Conservation (phyloP, 164 flowering plant species). For the Berberis vulgaris region DNA sequence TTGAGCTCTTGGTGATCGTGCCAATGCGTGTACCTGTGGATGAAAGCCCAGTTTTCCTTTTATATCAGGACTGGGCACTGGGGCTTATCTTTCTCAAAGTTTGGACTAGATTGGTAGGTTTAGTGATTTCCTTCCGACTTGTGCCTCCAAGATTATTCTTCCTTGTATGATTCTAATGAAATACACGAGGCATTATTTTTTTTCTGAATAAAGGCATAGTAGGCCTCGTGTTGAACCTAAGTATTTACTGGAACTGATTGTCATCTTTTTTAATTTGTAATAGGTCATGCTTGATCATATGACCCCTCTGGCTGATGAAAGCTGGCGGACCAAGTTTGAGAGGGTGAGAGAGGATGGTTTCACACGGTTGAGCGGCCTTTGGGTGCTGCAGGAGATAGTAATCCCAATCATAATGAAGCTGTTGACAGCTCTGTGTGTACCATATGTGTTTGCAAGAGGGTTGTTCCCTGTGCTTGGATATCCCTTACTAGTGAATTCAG, state of each 20-base stretch:
- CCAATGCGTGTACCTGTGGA: conserved; percentile 97
- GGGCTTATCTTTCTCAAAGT: conserved; percentile 94
- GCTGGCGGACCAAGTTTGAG: conserved; percentile 87
- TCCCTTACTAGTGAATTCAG: conserved; percentile 83
- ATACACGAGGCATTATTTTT: background rate
- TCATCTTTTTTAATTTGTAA: conserved; percentile 1
- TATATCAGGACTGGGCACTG: conserved; percentile 98
- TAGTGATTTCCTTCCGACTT: conserved; percentile 5
- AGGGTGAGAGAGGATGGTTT: conserved; percentile 96
- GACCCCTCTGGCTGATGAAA: conserved; percentile 88
- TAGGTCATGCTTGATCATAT: conserved; percentile 96
- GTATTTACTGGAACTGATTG: background rate
- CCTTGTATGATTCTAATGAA: background rate
- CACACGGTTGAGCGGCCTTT: conserved; percentile 73
- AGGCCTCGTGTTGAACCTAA: no score
- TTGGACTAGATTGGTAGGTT: conserved; percentile 87
- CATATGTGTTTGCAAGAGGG: conserved; percentile 87
- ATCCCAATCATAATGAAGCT: conserved; percentile 83
- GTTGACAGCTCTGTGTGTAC: conserved; percentile 88
- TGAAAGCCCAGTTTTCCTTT: conserved; percentile 97
- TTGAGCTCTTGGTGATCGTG: conserved; percentile 93
- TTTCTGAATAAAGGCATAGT: no score
- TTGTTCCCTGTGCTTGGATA: conserved; percentile 87
- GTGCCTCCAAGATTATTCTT: background rate
- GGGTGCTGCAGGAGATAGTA: conserved; percentile 92